Percentiles rank a stretch among this genome's conserved stretches.
Conservation (phyloP, 495 filamentous ascomycete genomes). For the Cudoniella acicularis region DNA sequence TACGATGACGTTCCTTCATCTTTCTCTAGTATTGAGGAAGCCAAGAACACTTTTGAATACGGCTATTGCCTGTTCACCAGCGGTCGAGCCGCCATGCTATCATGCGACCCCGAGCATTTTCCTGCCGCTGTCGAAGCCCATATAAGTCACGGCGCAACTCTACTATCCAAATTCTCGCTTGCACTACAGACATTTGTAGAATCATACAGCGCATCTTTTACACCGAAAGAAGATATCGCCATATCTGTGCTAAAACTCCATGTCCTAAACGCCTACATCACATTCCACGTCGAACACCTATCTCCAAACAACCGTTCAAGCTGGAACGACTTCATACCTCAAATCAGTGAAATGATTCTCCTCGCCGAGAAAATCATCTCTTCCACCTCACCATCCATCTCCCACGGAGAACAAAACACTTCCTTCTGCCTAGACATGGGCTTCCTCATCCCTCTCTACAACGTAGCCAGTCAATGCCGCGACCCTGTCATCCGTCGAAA, state of each 20-base stretch:
- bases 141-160: not conserved
- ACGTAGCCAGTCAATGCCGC: conserved; percentile 12
- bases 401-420: not conserved
- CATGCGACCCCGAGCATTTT: conserved; percentile 2
- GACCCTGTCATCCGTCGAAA: not conserved
- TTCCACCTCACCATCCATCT: not conserved
- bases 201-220: conserved; percentile 7
- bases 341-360: conserved; percentile 9
- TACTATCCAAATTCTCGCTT: conserved; percentile 8
- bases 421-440: conserved; percentile 10
- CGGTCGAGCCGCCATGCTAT: conserved; percentile 10
- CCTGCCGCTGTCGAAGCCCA: conserved; percentile 1
- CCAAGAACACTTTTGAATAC: conserved; percentile 6
- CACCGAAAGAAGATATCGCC: conserved; percentile 13
- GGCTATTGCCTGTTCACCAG: conserved; percentile 12
- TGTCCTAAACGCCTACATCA: conserved; percentile 9
- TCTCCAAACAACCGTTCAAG: not conserved
- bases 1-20: conserved; percentile 6
- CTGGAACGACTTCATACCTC: conserved; percentile 12
- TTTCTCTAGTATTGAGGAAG: conserved; percentile 10
- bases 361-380: conserved; percentile 15
- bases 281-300: conserved; percentile 15
- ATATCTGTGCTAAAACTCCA: conserved; percentile 17
- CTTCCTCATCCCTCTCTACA: conserved; percentile 8
- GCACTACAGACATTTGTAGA: conserved; percentile 1